Evolutionary conservation across 1,284 basidiomycete species (phyloP).

Genomic region (Cutaneotrichosporon dermatis): DNA sequence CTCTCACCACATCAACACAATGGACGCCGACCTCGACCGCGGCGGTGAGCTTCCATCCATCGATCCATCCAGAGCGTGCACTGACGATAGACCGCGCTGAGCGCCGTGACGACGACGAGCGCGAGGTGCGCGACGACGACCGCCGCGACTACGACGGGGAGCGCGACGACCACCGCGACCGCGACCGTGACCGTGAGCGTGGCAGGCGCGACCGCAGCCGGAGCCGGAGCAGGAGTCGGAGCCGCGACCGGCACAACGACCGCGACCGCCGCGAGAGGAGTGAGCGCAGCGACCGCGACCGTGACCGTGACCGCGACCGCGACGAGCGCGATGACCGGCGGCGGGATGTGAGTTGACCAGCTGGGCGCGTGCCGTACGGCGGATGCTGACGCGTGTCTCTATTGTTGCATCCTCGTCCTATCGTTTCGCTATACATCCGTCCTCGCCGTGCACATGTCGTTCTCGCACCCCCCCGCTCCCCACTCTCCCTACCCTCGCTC

Average conservation of each 20-base stretch:
- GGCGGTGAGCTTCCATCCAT: neutral
- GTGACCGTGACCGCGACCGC: constrained; percentile 2
- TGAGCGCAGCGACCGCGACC: neutral
- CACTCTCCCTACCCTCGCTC: neutral
- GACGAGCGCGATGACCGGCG: constrained; percentile 3
- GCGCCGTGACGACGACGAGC: neutral
- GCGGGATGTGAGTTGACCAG: neutral
- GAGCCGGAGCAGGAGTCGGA: constrained; percentile 4
- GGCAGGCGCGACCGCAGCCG: neutral
- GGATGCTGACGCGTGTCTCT: neutral
- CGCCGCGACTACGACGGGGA: constrained; percentile 8
- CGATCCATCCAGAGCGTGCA: too few species aligned
- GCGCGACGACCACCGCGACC: constrained; percentile 4
- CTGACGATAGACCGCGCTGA: too few species aligned
- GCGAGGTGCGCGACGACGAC: neutral
- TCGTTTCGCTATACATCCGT: too few species aligned
- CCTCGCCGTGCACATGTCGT: too few species aligned
- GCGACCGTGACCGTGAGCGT: constrained; percentile 5
- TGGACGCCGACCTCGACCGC: neutral
- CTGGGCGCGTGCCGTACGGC: neutral
- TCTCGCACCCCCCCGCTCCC: too few species aligned
- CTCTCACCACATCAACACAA: neutral
- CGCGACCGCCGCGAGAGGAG: constrained; percentile 4
- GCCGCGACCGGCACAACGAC: constrained; percentile 3
- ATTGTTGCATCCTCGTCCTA: too few species aligned